Percentiles rank a stretch among this genome's conserved stretches.
Conservation (phyloP, 2,329 filamentous ascomycete genomes). For the Ampelomyces quisqualis region DNA sequence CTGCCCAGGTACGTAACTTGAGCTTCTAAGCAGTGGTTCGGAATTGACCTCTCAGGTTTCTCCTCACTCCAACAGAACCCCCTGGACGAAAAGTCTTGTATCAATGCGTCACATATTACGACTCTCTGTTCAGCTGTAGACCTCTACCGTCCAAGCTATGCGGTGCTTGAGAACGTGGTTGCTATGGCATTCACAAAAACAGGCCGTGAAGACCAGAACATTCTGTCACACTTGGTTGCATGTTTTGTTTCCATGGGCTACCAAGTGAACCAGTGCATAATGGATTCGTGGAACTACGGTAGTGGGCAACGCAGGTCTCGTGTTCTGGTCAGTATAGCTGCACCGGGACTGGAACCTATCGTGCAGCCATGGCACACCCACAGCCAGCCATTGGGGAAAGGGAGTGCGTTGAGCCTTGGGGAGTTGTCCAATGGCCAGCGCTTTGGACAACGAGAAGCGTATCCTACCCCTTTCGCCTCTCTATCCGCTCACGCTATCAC, state of each 20-base stretch:
- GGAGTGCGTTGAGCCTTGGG: conserved; percentile 52
- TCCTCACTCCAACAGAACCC: conserved; percentile 63
- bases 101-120: conserved; percentile 75
- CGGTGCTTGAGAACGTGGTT: conserved; percentile 74
- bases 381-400: conserved; percentile 52
- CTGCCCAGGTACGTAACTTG: conserved; percentile 54
- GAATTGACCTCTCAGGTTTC: conserved; percentile 54
- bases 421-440: conserved; percentile 35
- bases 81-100: conserved; percentile 57
- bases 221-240: conserved; percentile 72
- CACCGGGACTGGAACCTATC: conserved; percentile 63
- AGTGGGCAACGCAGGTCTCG: conserved; percentile 65
- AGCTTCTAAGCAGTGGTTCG: background rate
- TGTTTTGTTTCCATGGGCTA: conserved; percentile 75
- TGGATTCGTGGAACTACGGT: conserved; percentile 70
- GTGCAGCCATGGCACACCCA: conserved; percentile 62
- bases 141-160: conserved; percentile 72
- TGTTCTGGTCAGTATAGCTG: conserved; percentile 70
- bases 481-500: conserved; percentile 57
- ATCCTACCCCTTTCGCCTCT: conserved; percentile 62
- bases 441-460: conserved; percentile 58
- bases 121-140: conserved; percentile 75
- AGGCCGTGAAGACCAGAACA: conserved; percentile 57
- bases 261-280: conserved; percentile 66
- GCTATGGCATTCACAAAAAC: conserved; percentile 59